phyloP scores from a whole-genome alignment of 2,329 filamentous ascomycete genomes.

The Neofusicoccum laricinum region DNA sequence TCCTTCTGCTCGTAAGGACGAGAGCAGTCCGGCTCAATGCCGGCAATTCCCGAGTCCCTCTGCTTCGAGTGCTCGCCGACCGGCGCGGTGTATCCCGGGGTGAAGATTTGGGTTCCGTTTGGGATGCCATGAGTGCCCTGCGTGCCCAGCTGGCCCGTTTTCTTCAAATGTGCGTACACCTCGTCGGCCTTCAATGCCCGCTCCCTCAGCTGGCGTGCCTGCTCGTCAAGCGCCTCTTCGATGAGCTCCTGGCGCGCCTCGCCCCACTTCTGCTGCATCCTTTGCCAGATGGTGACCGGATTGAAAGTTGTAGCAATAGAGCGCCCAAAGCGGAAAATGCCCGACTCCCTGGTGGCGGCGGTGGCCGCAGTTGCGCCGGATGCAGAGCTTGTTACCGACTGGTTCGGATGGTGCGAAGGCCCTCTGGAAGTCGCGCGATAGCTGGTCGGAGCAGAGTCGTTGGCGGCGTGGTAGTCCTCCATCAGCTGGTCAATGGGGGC shows the following conservation, averaged over 20 bases:
- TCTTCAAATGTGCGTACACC: constrained; percentile 32
- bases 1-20: constrained; percentile 13
- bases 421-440: background rate
- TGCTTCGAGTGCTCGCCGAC: background rate
- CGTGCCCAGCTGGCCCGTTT: constrained; percentile 30
- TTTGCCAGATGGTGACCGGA: constrained; percentile 17
- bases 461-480: constrained; percentile 30
- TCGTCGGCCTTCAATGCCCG: constrained; percentile 30
- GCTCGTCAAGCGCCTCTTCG: constrained; percentile 15
- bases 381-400: constrained; percentile 7
- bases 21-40: constrained; percentile 8
- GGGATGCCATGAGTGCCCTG: constrained; percentile 31
- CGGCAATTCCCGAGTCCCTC: constrained; percentile 18
- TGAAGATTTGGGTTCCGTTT: constrained; percentile 16
- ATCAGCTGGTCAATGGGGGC: constrained; percentile 35
- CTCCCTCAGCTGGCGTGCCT: constrained; percentile 19
- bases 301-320: constrained; percentile 19
- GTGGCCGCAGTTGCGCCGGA: background rate
- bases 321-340: constrained; percentile 17
- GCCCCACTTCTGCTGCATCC: constrained; percentile 15
- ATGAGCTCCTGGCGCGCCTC: constrained; percentile 16
- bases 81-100: constrained; percentile 14
- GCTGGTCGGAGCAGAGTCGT: background rate
- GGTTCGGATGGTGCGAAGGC: constrained; percentile 11
- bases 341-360: constrained; percentile 11